Evolutionary conservation across 2,329 filamentous ascomycete genomes (phyloP).

Genomic region (Botrytis cinerea): DNA sequence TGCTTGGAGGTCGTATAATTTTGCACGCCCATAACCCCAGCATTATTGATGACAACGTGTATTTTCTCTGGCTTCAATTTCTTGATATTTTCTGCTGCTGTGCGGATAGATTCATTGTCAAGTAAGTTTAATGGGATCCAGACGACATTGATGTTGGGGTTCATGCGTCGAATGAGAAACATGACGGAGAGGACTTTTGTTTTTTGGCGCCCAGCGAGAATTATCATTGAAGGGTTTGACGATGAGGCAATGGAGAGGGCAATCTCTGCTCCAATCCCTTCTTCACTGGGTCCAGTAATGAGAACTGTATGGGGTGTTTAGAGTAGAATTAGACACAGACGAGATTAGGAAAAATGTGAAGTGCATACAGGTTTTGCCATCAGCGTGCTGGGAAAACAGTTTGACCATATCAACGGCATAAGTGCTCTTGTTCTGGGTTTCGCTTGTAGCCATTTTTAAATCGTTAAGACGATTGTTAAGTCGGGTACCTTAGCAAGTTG

Average conservation of each 20-base stretch:
- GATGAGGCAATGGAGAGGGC: constrained; percentile 11
- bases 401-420: constrained; percentile 3
- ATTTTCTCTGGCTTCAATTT: constrained; percentile 40
- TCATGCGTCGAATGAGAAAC: constrained; percentile 2
- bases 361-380: constrained; percentile 6
- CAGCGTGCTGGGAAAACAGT: background rate
- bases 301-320: background rate
- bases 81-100: constrained; percentile 1
- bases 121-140: background rate
- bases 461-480: background rate
- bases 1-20: constrained; percentile 41
- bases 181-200: background rate
- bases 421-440: background rate
- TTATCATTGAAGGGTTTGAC: constrained; percentile 11
- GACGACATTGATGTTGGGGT: background rate
- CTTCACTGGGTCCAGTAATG: constrained; percentile 3
- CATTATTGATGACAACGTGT: constrained; percentile 49
- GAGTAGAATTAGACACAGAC: background rate
- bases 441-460: background rate
- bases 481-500: background rate
- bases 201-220: background rate
- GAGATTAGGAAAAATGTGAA: background rate
- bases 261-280: background rate
- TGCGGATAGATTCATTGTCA: background rate
- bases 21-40: constrained; percentile 45